phyloP scores from a whole-genome alignment of 176 grass and related monocot species.

The Metroxylon sagu region DNA sequence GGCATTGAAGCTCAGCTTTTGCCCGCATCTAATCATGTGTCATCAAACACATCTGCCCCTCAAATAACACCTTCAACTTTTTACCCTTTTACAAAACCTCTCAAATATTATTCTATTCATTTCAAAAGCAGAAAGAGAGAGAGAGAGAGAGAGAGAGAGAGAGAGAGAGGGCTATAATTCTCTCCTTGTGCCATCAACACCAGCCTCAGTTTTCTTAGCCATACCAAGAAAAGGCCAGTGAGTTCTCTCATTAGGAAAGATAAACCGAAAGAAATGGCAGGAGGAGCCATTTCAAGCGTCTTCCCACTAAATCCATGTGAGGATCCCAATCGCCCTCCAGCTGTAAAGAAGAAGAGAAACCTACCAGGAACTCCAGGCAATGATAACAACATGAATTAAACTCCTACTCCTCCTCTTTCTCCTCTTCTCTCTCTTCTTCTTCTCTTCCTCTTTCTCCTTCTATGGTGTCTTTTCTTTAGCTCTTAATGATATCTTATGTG shows the following conservation, averaged over 20 bases:
- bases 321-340: constrained; percentile 29
- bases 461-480: too few relatives aligned
- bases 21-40: constrained; percentile 50
- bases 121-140: constrained; percentile 9
- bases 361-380: constrained; percentile 96
- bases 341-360: constrained; percentile 86
- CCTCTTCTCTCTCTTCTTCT: too few relatives aligned
- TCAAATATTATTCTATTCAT: constrained; percentile 6
- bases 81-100: constrained; percentile 24
- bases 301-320: constrained; percentile 27
- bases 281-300: constrained; percentile 45
- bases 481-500: too few relatives aligned
- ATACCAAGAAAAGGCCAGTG: constrained; percentile 32
- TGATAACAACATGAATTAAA: neutral
- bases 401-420: too few relatives aligned
- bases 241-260: constrained; percentile 30
- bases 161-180: constrained; percentile 9
- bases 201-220: constrained; percentile 36
- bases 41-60: constrained; percentile 29
- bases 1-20: constrained; percentile 70
- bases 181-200: neutral
- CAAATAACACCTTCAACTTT: constrained; percentile 30
- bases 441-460: too few relatives aligned
- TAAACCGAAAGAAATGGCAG: constrained; percentile 32
- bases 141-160: constrained; percentile 9